These are phyloP conservation scores for Fusarium neocosmosporiellum DNA, from an alignment of 2,329 filamentous ascomycete genomes.

Conservation along the genomic window DNA sequence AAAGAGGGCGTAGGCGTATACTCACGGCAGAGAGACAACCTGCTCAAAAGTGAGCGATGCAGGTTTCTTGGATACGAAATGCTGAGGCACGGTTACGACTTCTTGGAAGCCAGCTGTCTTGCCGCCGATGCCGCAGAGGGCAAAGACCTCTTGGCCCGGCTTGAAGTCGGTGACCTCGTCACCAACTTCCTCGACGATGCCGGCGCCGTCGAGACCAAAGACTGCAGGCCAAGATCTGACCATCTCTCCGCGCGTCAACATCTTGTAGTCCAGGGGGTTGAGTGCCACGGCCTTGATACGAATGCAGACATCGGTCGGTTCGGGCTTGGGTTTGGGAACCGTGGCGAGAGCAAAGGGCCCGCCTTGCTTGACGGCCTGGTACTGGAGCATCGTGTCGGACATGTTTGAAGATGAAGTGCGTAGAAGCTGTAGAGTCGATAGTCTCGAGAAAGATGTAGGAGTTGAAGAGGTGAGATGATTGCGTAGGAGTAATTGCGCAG, in stretches of 20 bases:
- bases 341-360: conserved; percentile 30
- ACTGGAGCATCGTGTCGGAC: conserved; percentile 24
- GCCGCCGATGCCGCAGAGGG: conserved; percentile 32
- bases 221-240: conserved; percentile 28
- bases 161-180: conserved; percentile 29
- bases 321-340: conserved; percentile 21
- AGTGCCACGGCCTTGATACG: conserved; percentile 36
- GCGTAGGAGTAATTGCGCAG: background rate
- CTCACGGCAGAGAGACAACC: conserved; percentile 33
- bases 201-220: conserved; percentile 36
- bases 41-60: conserved; percentile 24
- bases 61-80: conserved; percentile 34
- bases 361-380: conserved; percentile 27
- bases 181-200: conserved; percentile 39
- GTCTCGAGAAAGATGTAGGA: background rate
- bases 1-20: background rate
- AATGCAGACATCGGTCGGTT: conserved; percentile 30
- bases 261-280: conserved; percentile 40
- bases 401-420: background rate
- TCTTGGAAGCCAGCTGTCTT: conserved; percentile 34
- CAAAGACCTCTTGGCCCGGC: conserved; percentile 55
- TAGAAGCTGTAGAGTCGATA: background rate
- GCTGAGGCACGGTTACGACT: conserved; percentile 32
- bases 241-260: conserved; percentile 32
- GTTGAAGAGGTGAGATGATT: background rate